Base-by-base conservation (phyloP, 805 yeast species). In the Lachancea kluyveri region DNA sequence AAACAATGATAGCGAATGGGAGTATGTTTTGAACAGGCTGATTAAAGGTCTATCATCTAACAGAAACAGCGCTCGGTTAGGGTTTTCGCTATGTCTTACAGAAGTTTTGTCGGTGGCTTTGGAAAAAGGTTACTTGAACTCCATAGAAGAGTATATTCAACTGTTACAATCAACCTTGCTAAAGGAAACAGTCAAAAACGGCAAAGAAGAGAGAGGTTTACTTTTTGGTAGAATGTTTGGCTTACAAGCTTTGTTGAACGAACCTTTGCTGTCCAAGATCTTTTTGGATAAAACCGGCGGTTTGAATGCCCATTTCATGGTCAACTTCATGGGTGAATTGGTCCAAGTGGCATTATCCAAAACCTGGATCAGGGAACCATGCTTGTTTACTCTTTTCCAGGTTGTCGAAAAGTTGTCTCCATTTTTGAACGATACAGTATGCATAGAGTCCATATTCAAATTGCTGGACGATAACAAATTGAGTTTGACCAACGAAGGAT, bases 221-320 rank as follows among this genome's bases (percentile, higher is more conserved):
- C 57, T 83, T 11, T 87, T 90, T 62, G 97, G 96, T 5, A 70
- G 76, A 48, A 62, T 88, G 26, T 88, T 90, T 55, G 96, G 95
- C 0, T 62, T 85, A 13, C 94, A 88, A 54, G 72, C 83, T 1
- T 50, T 88, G 29, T 65, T 81, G 19, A 79, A 79, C 30, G 69
- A 79, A 9, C 62, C 67, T 3, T 48, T 72, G 6, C 56, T 54
- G 28, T 31, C 37, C 4, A 41, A 36, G 15, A 28, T 49, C 17
- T 58, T 58, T 8, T 35, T 40, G 8, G 43, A 59, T 5, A 21
- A 37, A 1, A 44, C 46, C 2, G 29, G 36, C 2, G 22, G 31
- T 3, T 11, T 39, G 20, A 37, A 43, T 9, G 25, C 47, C 1
- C 54, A 47, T 3, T 64, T 67, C 28, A 60, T 65, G 30, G 39